phyloP scores from a whole-genome alignment of 2,329 filamentous ascomycete genomes.

The Chaetothyriales sp. region DNA sequence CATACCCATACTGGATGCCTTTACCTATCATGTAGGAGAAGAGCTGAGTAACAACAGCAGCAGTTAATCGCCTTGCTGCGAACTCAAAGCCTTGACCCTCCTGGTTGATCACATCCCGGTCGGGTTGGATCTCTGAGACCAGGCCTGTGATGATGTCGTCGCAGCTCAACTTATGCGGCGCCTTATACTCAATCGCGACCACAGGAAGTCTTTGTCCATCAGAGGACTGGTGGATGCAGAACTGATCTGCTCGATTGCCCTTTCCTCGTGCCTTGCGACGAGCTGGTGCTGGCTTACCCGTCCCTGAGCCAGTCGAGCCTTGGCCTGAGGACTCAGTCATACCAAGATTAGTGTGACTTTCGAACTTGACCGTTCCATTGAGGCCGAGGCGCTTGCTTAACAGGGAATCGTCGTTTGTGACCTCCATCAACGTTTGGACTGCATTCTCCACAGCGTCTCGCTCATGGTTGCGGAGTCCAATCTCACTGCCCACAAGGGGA shows the following conservation, averaged over 20 bases:
- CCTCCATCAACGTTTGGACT: too few relatives aligned
- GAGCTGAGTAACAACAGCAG: constrained; percentile 32
- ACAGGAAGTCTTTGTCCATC: constrained; percentile 15
- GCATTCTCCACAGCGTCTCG: too few relatives aligned
- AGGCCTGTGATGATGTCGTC: constrained; percentile 27
- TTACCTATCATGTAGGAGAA: constrained; percentile 37
- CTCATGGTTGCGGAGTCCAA: too few relatives aligned
- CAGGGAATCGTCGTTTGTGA: too few relatives aligned
- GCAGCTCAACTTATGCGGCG: constrained; percentile 31
- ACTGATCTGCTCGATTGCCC: constrained; percentile 17
- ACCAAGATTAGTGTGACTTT: too few relatives aligned
- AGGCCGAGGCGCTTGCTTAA: too few relatives aligned
- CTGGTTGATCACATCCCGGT: constrained; percentile 4
- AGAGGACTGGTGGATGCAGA: constrained; percentile 19
- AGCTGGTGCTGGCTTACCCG: not conserved
- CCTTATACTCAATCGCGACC: constrained; percentile 32
- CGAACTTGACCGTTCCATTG: too few relatives aligned
- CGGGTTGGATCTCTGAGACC: constrained; percentile 20
- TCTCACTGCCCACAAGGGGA: too few relatives aligned
- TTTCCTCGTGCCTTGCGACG: not conserved
- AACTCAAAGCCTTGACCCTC: too few relatives aligned
- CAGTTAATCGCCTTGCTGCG: constrained; percentile 8
- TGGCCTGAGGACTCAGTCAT: too few relatives aligned
- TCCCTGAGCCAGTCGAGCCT: too few relatives aligned
- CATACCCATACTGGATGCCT: constrained; percentile 30